Base-by-base conservation (phyloP, 306 rosid genomes). In the Heteromeles arbutifolia region DNA sequence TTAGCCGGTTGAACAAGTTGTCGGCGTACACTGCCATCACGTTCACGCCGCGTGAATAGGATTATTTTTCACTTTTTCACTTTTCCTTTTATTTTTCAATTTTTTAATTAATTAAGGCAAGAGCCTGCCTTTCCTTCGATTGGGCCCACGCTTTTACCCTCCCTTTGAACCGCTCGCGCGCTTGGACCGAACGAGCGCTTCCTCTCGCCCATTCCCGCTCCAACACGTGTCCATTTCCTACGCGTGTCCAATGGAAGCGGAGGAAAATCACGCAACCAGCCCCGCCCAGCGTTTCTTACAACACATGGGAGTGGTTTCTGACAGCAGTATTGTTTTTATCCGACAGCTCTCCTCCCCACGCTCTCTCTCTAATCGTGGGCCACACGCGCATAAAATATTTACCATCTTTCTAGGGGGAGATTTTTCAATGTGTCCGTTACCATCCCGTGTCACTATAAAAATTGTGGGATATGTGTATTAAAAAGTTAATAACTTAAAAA, bases 141-240 rank as follows among this genome's bases (percentile, higher is more conserved):
- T 25, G 25, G 29, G 59, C 69, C 75, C 58, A 73, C 69, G 57
- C 75, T 45, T 59, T 61, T 61, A 28, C 1, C 19, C 32, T 13
- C 69, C 74, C 61, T 57, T 78, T 73, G 85, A 82, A 82, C 24
- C 80, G 85, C 68, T 77, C 81, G 85, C 63, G 74, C 81, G 4
- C 54, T 67, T 59, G 61, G 72, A 73, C 79, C 34, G 41, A 14
- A 67, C 15, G 1, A 73, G 62, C 15, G 66, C 18, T 6, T 2
- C 53, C 6, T 19, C 5, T 31, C 2, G 1, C 18, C 82, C 41
- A 69, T 53, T 73, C 3, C 31, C 4, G 4, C 2, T 8, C 12
- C 56, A 17, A 66, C 85, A 74, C 82, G 77, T 54, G 77, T 18
- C 11, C n/a, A 2, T 25, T 10, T 3, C 43, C 8, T 43, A 74